These are phyloP conservation scores for Linderniella brevidens DNA, from an alignment of 257 asterid genomes.

Conservation along the genomic window DNA sequence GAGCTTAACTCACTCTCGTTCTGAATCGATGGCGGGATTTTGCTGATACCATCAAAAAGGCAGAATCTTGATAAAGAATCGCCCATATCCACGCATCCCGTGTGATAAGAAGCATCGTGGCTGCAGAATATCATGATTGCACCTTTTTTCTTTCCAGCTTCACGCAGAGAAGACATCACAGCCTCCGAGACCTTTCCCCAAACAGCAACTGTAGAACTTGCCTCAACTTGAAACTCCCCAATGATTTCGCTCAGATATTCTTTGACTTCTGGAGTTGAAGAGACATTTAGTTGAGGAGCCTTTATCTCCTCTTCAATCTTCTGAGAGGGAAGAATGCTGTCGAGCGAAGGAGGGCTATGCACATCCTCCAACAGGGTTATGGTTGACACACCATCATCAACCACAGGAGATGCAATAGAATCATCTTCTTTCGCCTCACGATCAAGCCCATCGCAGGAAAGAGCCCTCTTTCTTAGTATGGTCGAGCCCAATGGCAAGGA, in stretches of 20 bases:
- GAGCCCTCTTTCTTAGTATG: constrained; percentile 25
- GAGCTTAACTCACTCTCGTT: constrained; percentile 31
- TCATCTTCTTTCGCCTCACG: constrained; percentile 23
- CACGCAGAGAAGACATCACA: constrained; percentile 25
- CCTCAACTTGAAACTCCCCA: constrained; percentile 67
- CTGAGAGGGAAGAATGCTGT: constrained; percentile 18
- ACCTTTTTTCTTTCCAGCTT: constrained; percentile 50
- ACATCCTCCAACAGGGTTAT: constrained; percentile 49
- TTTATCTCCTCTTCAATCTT: constrained; percentile 20
- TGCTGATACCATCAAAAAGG: constrained; percentile 21
- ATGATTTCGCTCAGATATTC: constrained; percentile 28
- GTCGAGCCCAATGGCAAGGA: constrained; percentile 48
- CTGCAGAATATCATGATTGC: constrained; percentile 47
- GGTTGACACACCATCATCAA: constrained; percentile 54
- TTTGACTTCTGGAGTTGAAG: constrained; percentile 19
- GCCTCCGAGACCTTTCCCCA: constrained; percentile 63
- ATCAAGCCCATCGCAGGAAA: constrained; percentile 23
- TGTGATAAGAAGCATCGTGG: constrained; percentile 24
- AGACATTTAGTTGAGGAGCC: constrained; percentile 20
- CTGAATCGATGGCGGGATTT: constrained; percentile 28
- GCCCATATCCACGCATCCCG: constrained; percentile 14
- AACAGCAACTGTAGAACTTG: constrained; percentile 42
- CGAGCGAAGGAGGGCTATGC: constrained; percentile 52
- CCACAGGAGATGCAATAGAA: constrained; percentile 22
- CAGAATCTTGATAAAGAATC: constrained; percentile 54